Percentiles rank a stretch among this genome's conserved stretches.
phyloP scores from a whole-genome alignment of 1,139 yeast genomes.

The Magnusiomyces ingens region DNA sequence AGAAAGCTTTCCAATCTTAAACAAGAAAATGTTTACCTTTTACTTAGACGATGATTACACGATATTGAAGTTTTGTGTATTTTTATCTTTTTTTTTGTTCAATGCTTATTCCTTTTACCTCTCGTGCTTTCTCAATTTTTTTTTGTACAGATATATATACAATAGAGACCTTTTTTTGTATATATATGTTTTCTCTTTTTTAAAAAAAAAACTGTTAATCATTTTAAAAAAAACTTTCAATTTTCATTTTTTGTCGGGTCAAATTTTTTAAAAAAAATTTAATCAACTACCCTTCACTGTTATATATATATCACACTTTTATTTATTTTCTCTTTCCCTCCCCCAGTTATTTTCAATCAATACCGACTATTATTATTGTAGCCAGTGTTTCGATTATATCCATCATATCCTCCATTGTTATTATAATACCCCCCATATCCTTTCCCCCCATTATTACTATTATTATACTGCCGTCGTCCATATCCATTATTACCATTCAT shows the following conservation, averaged over 20 bases:
- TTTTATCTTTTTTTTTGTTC: neutral
- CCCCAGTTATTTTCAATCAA: neutral
- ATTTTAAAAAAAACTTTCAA: too few species aligned
- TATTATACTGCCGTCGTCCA: neutral
- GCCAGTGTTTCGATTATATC: neutral
- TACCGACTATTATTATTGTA: neutral
- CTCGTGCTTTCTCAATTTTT: neutral
- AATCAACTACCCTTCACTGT: neutral
- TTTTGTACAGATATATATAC: neutral
- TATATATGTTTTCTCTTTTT: neutral
- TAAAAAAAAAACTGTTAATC: neutral
- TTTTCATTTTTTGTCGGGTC: too few species aligned
- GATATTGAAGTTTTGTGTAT: neutral
- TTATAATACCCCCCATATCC: neutral
- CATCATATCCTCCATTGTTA: neutral
- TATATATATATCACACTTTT: neutral
- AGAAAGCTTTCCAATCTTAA: constrained; percentile 81
- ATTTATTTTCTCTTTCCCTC: neutral
- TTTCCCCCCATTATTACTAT: neutral
- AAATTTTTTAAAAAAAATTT: neutral
- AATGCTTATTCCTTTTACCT: neutral
- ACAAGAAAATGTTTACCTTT: constrained; percentile 87
- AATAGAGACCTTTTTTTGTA: neutral
- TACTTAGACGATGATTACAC: constrained; percentile 57
- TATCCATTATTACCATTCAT: neutral